Base-by-base conservation (phyloP, 78 protist genomes). In the Dictyostelium firmibasis region DNA sequence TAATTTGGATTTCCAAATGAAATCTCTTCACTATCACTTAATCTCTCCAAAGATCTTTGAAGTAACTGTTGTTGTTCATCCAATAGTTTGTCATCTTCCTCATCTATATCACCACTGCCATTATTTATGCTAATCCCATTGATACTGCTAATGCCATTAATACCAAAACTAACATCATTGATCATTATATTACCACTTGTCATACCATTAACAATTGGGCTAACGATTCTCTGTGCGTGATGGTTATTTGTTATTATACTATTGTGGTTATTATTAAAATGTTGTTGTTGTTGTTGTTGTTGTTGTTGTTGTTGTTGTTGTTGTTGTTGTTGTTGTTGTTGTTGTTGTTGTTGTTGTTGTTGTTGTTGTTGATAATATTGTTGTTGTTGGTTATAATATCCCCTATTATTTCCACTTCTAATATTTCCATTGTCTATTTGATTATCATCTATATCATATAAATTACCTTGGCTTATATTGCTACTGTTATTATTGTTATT, bases 11-110 rank as follows among this genome's bases (percentile, higher is more conserved):
- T 60, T 25, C 23, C 29, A 47, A 31, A 33, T 25, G 72, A 60
- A 35, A 82, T 16, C 10, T 89, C 94, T 16, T 89, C 94, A 69
- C 87, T 70, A 43, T 89, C 94, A 33, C 94, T 81, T 8, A 89
- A 57, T 25, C 57, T 69, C 38, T 89, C 94, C 5, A 89, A 43
- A 41, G 94, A 89, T 50, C 82, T 81, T 81, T 89, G 94, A 3
- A 89, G 83, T 31, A 67, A 43, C 23, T 89, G 94, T 23, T 70
- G 53, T 81, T 89, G 87, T 38, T 89, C 94, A 11, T 81, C 87
- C 9, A 89, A 44, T 9, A 81, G 9, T 33, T 60, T 25, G 13
- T 89, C 87, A 20, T 89, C 94, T 16, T 81, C 94, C 23, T 89
- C 53, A 35, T 82, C 75, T 57, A 27, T 43, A 10, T 13, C 44